Evolutionary conservation across 2,329 filamentous ascomycete species (phyloP), one percentile per base, ranked within the genome.

Genomic region (Incumbomyces lentus): DNA sequence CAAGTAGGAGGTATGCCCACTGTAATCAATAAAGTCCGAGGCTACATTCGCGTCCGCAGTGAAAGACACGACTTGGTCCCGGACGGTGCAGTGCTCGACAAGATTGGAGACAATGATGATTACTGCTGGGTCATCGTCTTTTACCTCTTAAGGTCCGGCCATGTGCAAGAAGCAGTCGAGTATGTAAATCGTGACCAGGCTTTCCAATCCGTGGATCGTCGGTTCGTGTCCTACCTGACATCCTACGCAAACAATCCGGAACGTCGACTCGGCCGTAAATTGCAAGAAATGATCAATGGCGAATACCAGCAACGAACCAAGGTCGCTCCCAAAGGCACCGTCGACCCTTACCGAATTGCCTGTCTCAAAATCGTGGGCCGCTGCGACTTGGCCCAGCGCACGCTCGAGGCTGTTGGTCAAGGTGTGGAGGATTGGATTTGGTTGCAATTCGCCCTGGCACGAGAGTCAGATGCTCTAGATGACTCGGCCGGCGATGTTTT

Each of bases 361-460:
- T 95, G 92, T 64, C 96, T 96, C 74, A 96, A 98, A 73, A 82
- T 98, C 51, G 84, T 98, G 57, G 92, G 93, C 38, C 87, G 79
- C 41, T 82, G 78, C 59, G 79, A 82, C 52, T 67, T 82, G 49
- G 69, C 65, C 40, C 70, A 72, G 36, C 70, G 76, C 46, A 76
- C 68, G 49, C 64, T 82, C 31, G 76, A 79, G 37, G 66, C 68
- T 3, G 70, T 82, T 50, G 74, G 68, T 35, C 75, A 77, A 58
- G 73, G 70, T 30, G 75, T 81, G 57, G 78, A 81, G 55, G 79
- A 82, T 55, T 82, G 78, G 78, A 71, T 80, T 52, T 82, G 79
- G 79, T 60, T 82, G 48, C 78, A 82, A 51, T 81, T 82, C 58
- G 72, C 67, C 43, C 67, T 82, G 44, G 78, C 79, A 3, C 68